Conservation (phyloP, 2,329 filamentous ascomycete species). For the Monosporascus sp. region DNA sequence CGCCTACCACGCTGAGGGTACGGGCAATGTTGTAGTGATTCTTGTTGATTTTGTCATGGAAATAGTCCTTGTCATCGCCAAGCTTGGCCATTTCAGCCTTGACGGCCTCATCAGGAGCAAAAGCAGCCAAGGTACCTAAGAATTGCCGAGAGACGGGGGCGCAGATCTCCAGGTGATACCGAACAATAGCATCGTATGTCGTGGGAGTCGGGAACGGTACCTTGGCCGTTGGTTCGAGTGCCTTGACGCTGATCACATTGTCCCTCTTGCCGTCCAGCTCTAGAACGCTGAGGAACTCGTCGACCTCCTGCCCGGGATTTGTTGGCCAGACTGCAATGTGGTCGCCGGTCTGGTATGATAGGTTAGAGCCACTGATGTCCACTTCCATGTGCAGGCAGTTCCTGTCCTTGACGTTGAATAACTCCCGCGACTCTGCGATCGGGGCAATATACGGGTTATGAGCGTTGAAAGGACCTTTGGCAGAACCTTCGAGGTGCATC, state of each 20-base stretch:
- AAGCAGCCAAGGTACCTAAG: constrained; percentile 77
- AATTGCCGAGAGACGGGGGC: constrained; percentile 96
- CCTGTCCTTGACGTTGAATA: constrained; percentile 83
- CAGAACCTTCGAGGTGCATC: constrained; percentile 79
- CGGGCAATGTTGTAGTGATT: constrained; percentile 88
- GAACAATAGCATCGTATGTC: constrained; percentile 86
- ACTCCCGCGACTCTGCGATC: constrained; percentile 81
- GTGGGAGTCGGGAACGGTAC: constrained; percentile 96
- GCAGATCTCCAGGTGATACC: constrained; percentile 96
- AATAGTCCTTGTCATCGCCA: constrained; percentile 91
- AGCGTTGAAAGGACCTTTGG: constrained; percentile 88
- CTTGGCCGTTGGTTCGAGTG: constrained; percentile 90
- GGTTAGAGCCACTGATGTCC: constrained; percentile 80
- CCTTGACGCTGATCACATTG: constrained; percentile 80
- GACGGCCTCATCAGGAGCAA: constrained; percentile 76
- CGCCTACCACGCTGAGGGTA: constrained; percentile 67
- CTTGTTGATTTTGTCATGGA: constrained; percentile 76
- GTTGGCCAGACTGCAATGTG: constrained; percentile 97
- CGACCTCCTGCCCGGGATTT: constrained; percentile 87
- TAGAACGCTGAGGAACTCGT: constrained; percentile 77
- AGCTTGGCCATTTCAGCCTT: constrained; percentile 87
- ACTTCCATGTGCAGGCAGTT: constrained; percentile 98
- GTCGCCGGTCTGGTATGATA: constrained; percentile 93
- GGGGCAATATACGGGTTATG: constrained; percentile 97
- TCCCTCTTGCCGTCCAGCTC: constrained; percentile 72